Evolutionary conservation across 345 rosid species (phyloP).

Genomic region (Gossypium herbaceum): DNA sequence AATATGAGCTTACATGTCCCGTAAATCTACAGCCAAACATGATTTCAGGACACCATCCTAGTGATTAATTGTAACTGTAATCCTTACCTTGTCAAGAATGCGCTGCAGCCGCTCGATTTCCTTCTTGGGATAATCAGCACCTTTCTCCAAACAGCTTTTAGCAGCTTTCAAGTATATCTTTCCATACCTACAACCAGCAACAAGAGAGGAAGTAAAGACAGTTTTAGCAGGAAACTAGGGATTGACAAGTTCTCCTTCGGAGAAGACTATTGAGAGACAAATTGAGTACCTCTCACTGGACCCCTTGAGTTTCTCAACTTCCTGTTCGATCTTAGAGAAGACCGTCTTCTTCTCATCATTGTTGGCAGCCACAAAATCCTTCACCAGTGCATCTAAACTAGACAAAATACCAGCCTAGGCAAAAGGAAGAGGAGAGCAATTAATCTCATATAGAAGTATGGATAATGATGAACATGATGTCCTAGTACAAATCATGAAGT

Average conservation of each 20-base stretch:
- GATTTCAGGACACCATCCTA: background rate
- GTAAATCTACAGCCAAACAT: background rate
- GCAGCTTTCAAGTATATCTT: conserved; percentile 79
- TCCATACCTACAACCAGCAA: conserved; percentile 49
- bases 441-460: background rate
- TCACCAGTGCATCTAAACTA: conserved; percentile 70
- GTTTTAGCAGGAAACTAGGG: background rate
- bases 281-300: conserved; percentile 50
- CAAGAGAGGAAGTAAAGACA: background rate
- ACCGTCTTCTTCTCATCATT: conserved; percentile 68
- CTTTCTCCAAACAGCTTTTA: conserved; percentile 68
- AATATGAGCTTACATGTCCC: too few relatives aligned
- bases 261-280: background rate
- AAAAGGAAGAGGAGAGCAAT: background rate
- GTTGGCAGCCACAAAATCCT: conserved; percentile 75
- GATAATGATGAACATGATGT: background rate
- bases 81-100: conserved; percentile 68
- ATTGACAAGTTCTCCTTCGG: background rate
- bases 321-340: conserved; percentile 64
- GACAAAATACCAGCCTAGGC: conserved; percentile 82
- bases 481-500: conserved; percentile 1
- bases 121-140: conserved; percentile 69
- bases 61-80: background rate
- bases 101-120: conserved; percentile 81
- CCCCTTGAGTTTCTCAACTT: conserved; percentile 70